Percentiles rank a stretch among this genome's conserved stretches.
These are phyloP conservation scores for Euphorbia lathyris DNA, from an alignment of 345 rosid species.

Conservation along the genomic window DNA sequence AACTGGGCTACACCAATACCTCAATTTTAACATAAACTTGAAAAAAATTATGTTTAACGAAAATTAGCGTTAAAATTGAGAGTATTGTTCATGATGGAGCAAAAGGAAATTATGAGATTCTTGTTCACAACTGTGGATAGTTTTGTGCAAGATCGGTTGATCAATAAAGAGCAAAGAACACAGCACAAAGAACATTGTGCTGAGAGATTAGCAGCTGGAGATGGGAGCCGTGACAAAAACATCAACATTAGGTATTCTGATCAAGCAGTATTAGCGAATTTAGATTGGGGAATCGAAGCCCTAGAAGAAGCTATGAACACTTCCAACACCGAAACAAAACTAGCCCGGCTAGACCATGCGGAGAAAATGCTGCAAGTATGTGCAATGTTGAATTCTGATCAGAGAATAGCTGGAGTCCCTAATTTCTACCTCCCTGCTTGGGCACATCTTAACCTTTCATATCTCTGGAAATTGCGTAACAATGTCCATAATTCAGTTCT, in stretches of 20 bases:
- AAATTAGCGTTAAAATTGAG: no score
- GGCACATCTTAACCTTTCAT: slow-evolving; percentile 62
- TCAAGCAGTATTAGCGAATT: slow-evolving; percentile 61
- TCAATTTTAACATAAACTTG: no score
- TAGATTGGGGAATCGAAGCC: slow-evolving; percentile 72
- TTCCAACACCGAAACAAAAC: slow-evolving; percentile 53
- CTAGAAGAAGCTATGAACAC: slow-evolving; percentile 68
- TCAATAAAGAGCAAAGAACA: slow-evolving; percentile 39
- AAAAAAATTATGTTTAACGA: no score
- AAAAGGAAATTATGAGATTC: slow-evolving; percentile 37
- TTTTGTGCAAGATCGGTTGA: slow-evolving; percentile 44
- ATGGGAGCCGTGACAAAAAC: slow-evolving; percentile 34
- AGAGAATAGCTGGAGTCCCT: slow-evolving; percentile 66
- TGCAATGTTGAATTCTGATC: slow-evolving; percentile 47
- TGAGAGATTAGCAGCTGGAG: slow-evolving; percentile 62
- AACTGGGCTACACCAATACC: no score
- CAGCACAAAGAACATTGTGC: slow-evolving; percentile 66
- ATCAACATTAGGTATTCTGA: slow-evolving; percentile 55
- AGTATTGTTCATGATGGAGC: no score
- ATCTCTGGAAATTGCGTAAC: slow-evolving; percentile 50
- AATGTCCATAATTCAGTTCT: slow-evolving; percentile 34
- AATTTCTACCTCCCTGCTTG: slow-evolving; percentile 69
- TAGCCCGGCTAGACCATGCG: slow-evolving; percentile 51
- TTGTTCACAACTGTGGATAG: slow-evolving; percentile 39
- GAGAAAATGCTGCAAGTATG: slow-evolving; percentile 73